Evolutionary conservation across 768 basidiomycete species (phyloP), one percentile per base, ranked within the genome.

Genomic region (Mycena galericulata): DNA sequence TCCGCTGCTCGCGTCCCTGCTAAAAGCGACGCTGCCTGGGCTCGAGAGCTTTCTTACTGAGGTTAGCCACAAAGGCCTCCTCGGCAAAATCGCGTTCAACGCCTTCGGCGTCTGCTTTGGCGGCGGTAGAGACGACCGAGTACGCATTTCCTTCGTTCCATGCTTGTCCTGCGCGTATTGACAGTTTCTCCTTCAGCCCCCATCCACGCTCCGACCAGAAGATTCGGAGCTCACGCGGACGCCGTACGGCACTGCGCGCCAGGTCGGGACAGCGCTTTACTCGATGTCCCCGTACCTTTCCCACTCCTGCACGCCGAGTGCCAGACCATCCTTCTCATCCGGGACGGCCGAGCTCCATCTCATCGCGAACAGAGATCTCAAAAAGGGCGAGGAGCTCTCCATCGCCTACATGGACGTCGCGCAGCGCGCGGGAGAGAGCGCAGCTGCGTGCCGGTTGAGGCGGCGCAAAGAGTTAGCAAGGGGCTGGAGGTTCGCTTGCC

Each of bases 401-500:
- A 84, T 95, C 59, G 88, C 94, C 1, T 96, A 87, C 73, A 91
- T 94, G 56, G 92, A 94, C 70, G 87, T 90, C 70, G 79, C 80
- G 0, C 87, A 88, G 73, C 87, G 82, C 64, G 75, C 82, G 1
- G 87, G 74, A 29, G 92, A 93, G 79, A 83, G 83, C 36, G 69
- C 75, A 12, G 76, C 79, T 3, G 89, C 90, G 30, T 88, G 89
- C 57, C 84, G 92, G 62, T 83, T 88, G 62, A 84, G 91, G 47
- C 83, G 94, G 69, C 86, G 94, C 34, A 83, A 84, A 72, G 92
- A 94, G 81, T 85, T 96, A 40, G 92, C 87, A 26, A 85, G 91
- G 46, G 94, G 94, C 36, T 96, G 94, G 94, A 84, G 86, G 64
- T 94, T 95, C 76, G 88, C 92, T 14, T 96, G 94, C 74, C 78